Evolutionary conservation across 139 green algal genomes (phyloP), one percentile per base, ranked within the genome.

Genomic region (Chlorella sp.): DNA sequence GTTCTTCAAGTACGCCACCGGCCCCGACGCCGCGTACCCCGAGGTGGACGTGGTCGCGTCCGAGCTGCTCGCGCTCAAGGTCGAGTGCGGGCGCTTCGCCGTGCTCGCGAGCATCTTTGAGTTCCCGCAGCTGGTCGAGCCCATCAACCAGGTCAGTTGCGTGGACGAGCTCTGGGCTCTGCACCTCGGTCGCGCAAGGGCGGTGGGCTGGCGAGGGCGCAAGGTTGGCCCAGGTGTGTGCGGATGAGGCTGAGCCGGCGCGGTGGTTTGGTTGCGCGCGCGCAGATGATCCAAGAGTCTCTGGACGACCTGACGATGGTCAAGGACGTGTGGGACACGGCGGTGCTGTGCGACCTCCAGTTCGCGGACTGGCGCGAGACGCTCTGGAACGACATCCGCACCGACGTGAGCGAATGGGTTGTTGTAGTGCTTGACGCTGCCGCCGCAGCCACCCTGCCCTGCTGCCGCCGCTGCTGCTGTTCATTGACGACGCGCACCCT

Each of bases 101-200:
- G 78, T 87, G 72, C 85, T 95, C 34, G 86, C 85, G n/a, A 82
- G 89, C 74, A 88, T 92, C 64, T 95, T 96, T 87, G 91, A 93
- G 72, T 94, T 93, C 76, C 78, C 89, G 14, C 81, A 90, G 49
- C 35, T 82, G 35, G 71, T 85, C 29, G 78, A 81, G 20, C 83
- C 83, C 5, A 65, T 83, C n/a, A n/a, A n/a, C n/a, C n/a, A n/a
- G n/a, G n/a, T n/a, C n/a, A n/a, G n/a, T n/a, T n/a, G n/a, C n/a
- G n/a, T n/a, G n/a, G n/a, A n/a, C n/a, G n/a, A n/a, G n/a, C 14
- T 30, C 20, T 31, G 60, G 14, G 51, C 51, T 62, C 23, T 62
- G 51, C 5, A 62, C 10, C 42, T 55, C 10, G 42, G 42, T 55
- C 17, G 42, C 42, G 17, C 10, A n/a, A n/a, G n/a, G n/a, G n/a